Conservation (phyloP, 2,329 filamentous ascomycete genomes). For the Aspergillus sp. region DNA sequence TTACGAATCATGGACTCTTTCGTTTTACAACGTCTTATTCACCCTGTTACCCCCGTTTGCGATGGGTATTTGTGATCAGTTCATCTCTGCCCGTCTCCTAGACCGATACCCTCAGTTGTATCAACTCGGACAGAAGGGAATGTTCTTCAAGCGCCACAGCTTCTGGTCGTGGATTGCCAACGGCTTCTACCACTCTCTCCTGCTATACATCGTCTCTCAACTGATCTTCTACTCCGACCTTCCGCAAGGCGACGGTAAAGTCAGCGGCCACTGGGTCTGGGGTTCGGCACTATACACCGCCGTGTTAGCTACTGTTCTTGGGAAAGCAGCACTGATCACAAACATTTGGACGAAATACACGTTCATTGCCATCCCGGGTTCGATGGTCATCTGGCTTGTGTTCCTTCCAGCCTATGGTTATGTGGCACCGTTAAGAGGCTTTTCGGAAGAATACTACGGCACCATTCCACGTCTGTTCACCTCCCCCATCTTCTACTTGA, state of each 20-base stretch:
- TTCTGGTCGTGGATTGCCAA: slow-evolving; percentile 93
- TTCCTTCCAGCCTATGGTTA: slow-evolving; percentile 87
- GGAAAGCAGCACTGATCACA: slow-evolving; percentile 90
- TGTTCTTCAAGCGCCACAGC: slow-evolving; percentile 89
- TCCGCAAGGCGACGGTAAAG: slow-evolving; percentile 73
- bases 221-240: slow-evolving; percentile 81
- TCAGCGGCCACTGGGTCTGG: slow-evolving; percentile 96
- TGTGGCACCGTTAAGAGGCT: slow-evolving; percentile 75
- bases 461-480: slow-evolving; percentile 78
- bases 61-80: slow-evolving; percentile 95
- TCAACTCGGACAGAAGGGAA: slow-evolving; percentile 84
- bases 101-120: slow-evolving; percentile 97
- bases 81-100: slow-evolving; percentile 87
- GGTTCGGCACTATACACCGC: slow-evolving; percentile 92
- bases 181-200: slow-evolving; percentile 90
- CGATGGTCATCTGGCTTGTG: slow-evolving; percentile 84
- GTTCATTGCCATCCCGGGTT: slow-evolving; percentile 90
- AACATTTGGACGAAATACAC: slow-evolving; percentile 99
- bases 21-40: slow-evolving; percentile 98
- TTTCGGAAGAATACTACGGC: slow-evolving; percentile 82
- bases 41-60: slow-evolving; percentile 91
- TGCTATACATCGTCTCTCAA: slow-evolving; percentile 84
- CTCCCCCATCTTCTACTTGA: slow-evolving; percentile 86
- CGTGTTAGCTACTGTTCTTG: slow-evolving; percentile 87
- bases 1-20: slow-evolving; percentile 99